These are phyloP conservation scores for Linanthus parryae DNA, from an alignment of 148 eudicot species.

Conservation along the genomic window DNA sequence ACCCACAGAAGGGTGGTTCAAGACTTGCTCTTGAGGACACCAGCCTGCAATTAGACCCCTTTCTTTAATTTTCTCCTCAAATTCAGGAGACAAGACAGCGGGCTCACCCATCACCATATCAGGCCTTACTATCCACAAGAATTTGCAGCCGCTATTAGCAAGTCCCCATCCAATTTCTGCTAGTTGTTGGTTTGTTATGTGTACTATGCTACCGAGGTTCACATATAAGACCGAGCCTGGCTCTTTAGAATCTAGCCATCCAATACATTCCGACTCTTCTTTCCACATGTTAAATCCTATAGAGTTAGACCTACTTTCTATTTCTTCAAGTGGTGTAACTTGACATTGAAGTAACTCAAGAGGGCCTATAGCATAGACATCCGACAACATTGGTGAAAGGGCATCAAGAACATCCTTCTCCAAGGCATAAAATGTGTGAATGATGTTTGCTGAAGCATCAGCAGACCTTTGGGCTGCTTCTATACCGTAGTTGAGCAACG, in stretches of 20 bases:
- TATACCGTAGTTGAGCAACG: no score
- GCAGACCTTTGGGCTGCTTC: no score
- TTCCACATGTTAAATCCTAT: conserved; percentile 9
- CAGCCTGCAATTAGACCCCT: conserved; percentile 8
- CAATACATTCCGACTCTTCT: conserved; percentile 22
- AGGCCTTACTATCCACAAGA: conserved; percentile 50
- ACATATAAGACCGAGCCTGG: conserved; percentile 24
- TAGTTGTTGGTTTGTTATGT: conserved; percentile 25
- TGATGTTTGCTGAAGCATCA: no score
- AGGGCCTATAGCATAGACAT: conserved; percentile 26
- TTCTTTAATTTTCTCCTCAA: conserved; percentile 7
- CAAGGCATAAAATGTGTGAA: neutral
- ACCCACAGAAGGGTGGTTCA: conserved; percentile 8
- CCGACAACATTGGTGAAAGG: neutral
- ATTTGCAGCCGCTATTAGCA: conserved; percentile 33
- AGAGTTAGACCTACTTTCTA: neutral
- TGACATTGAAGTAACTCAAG: conserved; percentile 18
- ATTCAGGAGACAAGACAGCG: conserved; percentile 5
- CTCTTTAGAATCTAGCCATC: conserved; percentile 31
- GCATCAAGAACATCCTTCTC: neutral
- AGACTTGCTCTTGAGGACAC: conserved; percentile 15
- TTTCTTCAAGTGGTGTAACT: no score
- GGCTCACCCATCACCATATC: conserved; percentile 20
- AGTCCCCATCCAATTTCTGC: conserved; percentile 28
- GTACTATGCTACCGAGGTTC: conserved; percentile 5